Evolutionary conservation across 495 filamentous ascomycete species (phyloP), one percentile per base, ranked within the genome.

Genomic region (Neurospora tetraspora): DNA sequence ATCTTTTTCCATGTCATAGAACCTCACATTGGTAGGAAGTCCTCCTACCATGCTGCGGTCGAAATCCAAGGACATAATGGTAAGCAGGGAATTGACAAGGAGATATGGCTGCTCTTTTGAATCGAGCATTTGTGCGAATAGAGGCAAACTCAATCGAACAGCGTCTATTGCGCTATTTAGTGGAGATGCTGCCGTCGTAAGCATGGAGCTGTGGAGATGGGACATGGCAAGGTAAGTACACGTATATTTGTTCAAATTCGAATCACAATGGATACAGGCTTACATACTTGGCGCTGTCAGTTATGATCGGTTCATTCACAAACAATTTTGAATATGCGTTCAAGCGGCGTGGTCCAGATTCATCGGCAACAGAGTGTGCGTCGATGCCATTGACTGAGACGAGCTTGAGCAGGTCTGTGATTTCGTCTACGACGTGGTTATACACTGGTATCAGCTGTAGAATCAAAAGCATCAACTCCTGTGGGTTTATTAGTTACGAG

Each of bases 251-350:
- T 42, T 42, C 1, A 6, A 42, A 42, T 42, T 42, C 39, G 0
- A 18, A 18, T 18, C 0, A 7, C 39, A 42, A 42, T 8, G 1
- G 5, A 42, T 42, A 14, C 16, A 42, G 40, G 5, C 40, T 3
- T 3, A 42, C 40, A 18, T 42, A 42, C 39, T 4, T 4, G 12
- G 0, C 11, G 39, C 11, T 9, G 0, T 38, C 1, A 38, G 8
- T 12, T 39, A 39, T 14, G 4, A 2, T 39, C 39, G 34, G 34
- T 34, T 39, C 12, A 14, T 39, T 39, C 39, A 39, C 12, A 14
- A 39, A 0, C 39, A 18, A 18, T 1, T 2, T 0, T 42, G 40
- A 18, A 18, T 0, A 7, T 18, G 5, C 16, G 3, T 2, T 5
- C 18, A 47, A 11, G 3, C 9, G 2, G 18, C 43, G n/a, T 47